Evolutionary conservation across 2,329 filamentous ascomycete genomes (phyloP).

Genomic region (Calonectria leucothoes): DNA sequence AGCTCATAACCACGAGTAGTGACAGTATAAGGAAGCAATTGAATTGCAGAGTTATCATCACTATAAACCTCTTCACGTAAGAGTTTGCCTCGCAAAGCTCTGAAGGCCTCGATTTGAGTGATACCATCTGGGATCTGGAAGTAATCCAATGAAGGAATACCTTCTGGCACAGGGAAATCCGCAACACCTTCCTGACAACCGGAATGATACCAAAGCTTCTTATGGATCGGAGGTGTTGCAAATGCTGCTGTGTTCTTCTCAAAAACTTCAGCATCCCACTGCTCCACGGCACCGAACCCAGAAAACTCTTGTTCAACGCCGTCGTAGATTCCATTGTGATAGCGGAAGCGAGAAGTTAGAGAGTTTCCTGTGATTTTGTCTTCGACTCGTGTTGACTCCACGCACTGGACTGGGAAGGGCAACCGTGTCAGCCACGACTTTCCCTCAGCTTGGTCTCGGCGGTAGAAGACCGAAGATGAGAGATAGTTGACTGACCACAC

Average conservation of each 20-base stretch:
- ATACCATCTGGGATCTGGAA: background rate
- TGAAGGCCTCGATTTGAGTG: background rate
- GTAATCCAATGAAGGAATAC: background rate
- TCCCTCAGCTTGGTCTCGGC: conserved; percentile 31
- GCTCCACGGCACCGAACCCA: conserved; percentile 46
- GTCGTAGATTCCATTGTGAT: conserved; percentile 46
- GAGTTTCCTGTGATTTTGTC: conserved; percentile 17
- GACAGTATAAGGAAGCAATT: background rate
- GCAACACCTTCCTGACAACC: background rate
- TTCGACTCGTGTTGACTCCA: conserved; percentile 15
- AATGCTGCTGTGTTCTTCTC: background rate
- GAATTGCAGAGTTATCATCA: background rate
- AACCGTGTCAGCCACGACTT: conserved; percentile 41
- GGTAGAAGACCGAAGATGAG: conserved; percentile 22
- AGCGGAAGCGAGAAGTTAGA: conserved; percentile 14
- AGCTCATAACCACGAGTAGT: background rate
- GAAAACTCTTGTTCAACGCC: conserved; percentile 41
- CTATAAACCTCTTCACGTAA: background rate
- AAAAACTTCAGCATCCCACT: conserved; percentile 33
- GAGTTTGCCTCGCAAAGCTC: background rate
- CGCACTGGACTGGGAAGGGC: conserved; percentile 44
- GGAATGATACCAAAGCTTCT: conserved; percentile 15
- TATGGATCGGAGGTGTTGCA: background rate
- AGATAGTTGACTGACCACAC: background rate
- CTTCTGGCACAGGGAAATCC: background rate